phyloP scores from a whole-genome alignment of 192 early-diverging fungal genomes.

The Obelidium mucronatum region DNA sequence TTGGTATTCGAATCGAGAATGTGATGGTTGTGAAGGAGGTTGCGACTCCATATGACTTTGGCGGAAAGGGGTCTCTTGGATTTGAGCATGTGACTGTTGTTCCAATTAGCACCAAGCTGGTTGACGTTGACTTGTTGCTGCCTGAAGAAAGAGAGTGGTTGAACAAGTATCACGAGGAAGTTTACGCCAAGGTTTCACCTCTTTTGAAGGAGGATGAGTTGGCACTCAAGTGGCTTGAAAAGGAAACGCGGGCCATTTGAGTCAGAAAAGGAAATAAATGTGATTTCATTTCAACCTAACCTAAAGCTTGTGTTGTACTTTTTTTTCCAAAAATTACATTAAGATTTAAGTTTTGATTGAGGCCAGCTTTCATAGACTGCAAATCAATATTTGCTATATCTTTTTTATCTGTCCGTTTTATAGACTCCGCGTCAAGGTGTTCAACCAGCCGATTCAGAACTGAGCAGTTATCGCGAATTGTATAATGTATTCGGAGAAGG shows the following conservation, averaged over 20 bases:
- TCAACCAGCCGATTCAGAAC: no score
- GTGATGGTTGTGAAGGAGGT: conserved; percentile 81
- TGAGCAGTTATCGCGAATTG: no score
- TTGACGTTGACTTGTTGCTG: conserved; percentile 74
- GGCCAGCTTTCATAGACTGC: no score
- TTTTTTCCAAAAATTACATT: no score
- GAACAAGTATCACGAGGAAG: conserved; percentile 82
- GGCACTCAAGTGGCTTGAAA: conserved; percentile 83
- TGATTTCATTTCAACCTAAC: no score
- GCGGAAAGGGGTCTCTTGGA: conserved; percentile 78
- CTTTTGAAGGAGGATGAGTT: conserved; percentile 70
- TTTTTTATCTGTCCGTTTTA: no score
- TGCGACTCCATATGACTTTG: conserved; percentile 84
- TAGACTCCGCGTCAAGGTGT: no score
- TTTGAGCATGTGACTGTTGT: conserved; percentile 91
- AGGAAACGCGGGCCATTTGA: conserved; percentile 79
- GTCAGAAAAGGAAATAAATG: not conserved
- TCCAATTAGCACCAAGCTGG: conserved; percentile 87
- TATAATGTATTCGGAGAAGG: no score
- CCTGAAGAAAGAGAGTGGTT: conserved; percentile 85
- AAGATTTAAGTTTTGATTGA: no score
- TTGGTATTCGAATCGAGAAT: conserved; percentile 98
- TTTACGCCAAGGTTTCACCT: conserved; percentile 81
- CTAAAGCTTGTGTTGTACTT: no score
- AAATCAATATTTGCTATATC: no score